Conservation (phyloP, 75 land plant species). For the Cupressus sempervirens region DNA sequence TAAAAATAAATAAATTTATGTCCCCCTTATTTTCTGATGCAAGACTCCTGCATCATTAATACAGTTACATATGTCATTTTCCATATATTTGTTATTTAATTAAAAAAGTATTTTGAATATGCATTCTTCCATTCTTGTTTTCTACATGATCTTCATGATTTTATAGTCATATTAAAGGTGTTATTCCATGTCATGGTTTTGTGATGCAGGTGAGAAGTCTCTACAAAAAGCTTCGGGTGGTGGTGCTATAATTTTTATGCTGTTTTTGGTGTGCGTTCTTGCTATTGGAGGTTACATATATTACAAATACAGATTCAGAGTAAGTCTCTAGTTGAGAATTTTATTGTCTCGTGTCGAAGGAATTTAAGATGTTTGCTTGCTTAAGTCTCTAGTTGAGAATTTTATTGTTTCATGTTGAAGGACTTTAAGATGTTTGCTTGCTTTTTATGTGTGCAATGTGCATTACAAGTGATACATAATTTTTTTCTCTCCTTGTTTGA, state of each 20-base stretch:
- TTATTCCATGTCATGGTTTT: not conserved
- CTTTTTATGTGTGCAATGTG: not conserved
- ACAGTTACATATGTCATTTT: not conserved
- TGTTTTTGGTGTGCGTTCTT: conserved; percentile 44
- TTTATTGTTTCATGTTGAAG: not conserved
- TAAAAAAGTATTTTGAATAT: not conserved
- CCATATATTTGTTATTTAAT: not conserved
- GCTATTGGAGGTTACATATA: conserved; percentile 69
- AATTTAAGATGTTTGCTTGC: not conserved
- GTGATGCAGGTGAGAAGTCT: conserved; percentile 50
- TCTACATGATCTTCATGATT: not conserved
- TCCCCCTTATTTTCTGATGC: no score
- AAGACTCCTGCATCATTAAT: no score
- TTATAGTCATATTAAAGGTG: not conserved
- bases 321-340: conserved; percentile 35
- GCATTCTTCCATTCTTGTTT: not conserved
- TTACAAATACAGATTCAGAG: conserved; percentile 91
- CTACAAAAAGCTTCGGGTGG: conserved; percentile 39
- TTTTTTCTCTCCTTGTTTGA: not conserved
- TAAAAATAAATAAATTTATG: no score
- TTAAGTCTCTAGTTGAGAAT: conserved; percentile 2
- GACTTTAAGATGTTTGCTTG: not conserved
- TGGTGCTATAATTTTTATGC: conserved; percentile 52
- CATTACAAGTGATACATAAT: not conserved
- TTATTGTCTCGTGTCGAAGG: not conserved